Conservation (phyloP, 2,329 filamentous ascomycete genomes). For the Claviceps pusilla region DNA sequence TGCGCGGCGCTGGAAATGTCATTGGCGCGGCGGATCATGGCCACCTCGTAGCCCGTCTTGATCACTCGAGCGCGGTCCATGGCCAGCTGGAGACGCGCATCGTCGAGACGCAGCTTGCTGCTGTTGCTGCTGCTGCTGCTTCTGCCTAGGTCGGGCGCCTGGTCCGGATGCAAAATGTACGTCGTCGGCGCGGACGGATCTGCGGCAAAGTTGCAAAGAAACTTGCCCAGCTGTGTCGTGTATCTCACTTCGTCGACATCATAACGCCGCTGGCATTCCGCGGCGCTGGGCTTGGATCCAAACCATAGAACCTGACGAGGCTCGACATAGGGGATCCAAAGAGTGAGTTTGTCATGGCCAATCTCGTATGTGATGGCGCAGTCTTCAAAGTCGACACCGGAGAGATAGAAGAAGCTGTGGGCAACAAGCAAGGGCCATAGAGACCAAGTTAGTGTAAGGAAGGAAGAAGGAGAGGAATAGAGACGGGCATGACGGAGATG, state of each 20-base stretch:
- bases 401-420: conserved; percentile 43
- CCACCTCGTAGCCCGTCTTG: conserved; percentile 78
- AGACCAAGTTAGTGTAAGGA: background rate
- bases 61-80: conserved; percentile 69
- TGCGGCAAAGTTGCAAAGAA: conserved; percentile 24
- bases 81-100: conserved; percentile 43
- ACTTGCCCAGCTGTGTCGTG: conserved; percentile 34
- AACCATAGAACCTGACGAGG: conserved; percentile 47
- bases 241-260: conserved; percentile 60
- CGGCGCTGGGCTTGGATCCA: conserved; percentile 42
- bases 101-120: conserved; percentile 29
- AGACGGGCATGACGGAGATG: too few relatives aligned
- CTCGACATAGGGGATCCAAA: conserved; percentile 61
- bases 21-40: conserved; percentile 67
- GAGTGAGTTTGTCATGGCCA: conserved; percentile 43
- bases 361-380: conserved; percentile 45
- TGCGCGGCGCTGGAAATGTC: conserved; percentile 67
- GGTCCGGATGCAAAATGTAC: conserved; percentile 33
- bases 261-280: conserved; percentile 45
- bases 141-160: conserved; percentile 16
- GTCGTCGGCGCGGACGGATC: conserved; percentile 23
- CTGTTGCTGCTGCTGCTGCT: background rate
- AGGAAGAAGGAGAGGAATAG: background rate
- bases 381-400: conserved; percentile 38
- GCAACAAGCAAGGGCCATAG: background rate